phyloP scores from a whole-genome alignment of 2,329 filamentous ascomycete genomes.

The Nannizzia gypsea region DNA sequence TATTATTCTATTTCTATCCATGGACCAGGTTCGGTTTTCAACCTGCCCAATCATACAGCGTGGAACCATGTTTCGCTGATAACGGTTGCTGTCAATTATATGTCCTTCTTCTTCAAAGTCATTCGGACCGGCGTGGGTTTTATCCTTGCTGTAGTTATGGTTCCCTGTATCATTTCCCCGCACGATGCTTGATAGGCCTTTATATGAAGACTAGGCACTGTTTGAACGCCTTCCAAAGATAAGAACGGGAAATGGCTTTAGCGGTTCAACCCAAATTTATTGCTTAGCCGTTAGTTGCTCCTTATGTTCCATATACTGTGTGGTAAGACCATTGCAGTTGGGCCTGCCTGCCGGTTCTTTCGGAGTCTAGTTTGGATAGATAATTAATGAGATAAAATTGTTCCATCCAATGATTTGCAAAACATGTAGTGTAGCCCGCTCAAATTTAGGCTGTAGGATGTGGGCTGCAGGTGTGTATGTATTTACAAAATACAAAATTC shows the following conservation, averaged over 20 bases:
- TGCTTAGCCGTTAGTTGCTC: neutral
- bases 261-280: too few species aligned
- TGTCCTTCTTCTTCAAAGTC: neutral
- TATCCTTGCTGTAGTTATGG: neutral
- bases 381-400: neutral
- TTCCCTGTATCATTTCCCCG: neutral
- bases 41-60: neutral
- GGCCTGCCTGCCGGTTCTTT: neutral
- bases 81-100: neutral
- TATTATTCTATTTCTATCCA: neutral
- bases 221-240: neutral
- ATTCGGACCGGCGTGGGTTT: neutral
- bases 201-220: too few species aligned
- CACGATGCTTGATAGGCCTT: neutral
- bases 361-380: neutral
- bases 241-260: too few species aligned
- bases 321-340: neutral
- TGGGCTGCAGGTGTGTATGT: too few species aligned
- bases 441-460: neutral
- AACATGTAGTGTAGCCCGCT: neutral
- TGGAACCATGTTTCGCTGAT: neutral
- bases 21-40: neutral
- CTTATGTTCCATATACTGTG: neutral
- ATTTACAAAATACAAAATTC: neutral
- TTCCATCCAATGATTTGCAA: neutral